Percentiles rank a stretch among this genome's conserved stretches.
Evolutionary conservation across 768 basidiomycete genomes (phyloP).

Genomic region (Clathrus columnatus): DNA sequence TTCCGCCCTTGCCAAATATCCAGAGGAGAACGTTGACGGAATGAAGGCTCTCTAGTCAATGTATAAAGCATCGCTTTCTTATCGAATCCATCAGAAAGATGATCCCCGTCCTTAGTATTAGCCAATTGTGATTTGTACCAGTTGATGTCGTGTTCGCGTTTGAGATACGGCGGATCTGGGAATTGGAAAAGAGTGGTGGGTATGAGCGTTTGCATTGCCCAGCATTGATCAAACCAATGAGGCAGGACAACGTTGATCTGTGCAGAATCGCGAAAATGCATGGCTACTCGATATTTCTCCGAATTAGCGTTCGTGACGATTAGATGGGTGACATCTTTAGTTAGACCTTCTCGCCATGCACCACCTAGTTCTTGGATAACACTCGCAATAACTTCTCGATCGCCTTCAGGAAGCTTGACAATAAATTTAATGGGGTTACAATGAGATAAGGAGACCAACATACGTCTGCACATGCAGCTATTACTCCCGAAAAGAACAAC

Average conservation of each 20-base stretch:
- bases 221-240: conserved; percentile 82
- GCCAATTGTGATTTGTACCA: conserved; percentile 5
- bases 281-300: conserved; percentile 42
- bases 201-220: conserved; percentile 35
- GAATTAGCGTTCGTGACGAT: conserved; percentile 49
- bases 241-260: conserved; percentile 68
- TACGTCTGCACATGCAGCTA: conserved; percentile 64
- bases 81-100: neutral
- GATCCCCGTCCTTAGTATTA: neutral
- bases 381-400: conserved; percentile 64
- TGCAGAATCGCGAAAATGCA: conserved; percentile 51
- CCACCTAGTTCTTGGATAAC: conserved; percentile 74
- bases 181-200: conserved; percentile 54
- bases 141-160: conserved; percentile 15
- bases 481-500: conserved; percentile 76
- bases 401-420: conserved; percentile 46
- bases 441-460: conserved; percentile 14
- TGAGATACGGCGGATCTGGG: conserved; percentile 58
- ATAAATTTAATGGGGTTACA: neutral
- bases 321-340: conserved; percentile 81
- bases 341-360: conserved; percentile 67
- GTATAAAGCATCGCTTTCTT: neutral
- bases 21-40: neutral
- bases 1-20: conserved; percentile 52
- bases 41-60: neutral